A percentile compares a stretch with the other conserved stretches of the same genome.
These are phyloP conservation scores for Mercurialis annua DNA, from an alignment of 345 rosid species.

Conservation along the genomic window DNA sequence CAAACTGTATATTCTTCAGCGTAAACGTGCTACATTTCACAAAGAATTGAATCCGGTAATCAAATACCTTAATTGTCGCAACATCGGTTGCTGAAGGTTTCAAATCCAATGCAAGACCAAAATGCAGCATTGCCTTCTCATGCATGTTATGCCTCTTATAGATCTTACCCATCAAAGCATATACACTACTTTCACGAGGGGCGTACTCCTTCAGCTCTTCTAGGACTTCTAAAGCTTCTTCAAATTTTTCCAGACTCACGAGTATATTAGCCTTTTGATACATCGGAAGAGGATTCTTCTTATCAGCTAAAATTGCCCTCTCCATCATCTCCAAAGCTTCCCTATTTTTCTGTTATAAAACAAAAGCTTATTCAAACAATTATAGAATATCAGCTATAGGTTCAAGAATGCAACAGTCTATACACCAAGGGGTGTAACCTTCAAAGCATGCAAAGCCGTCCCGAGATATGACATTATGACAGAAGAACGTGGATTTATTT, in stretches of 20 bases:
- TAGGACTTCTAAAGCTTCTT: constrained; percentile 85
- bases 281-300: constrained; percentile 95
- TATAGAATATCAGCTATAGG: not conserved
- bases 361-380: constrained; percentile 11
- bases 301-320: constrained; percentile 80
- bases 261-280: constrained; percentile 93
- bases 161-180: constrained; percentile 92
- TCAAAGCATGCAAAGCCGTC: constrained; percentile 76
- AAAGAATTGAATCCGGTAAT: not conserved
- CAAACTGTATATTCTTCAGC: not conserved
- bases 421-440: constrained; percentile 39
- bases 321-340: constrained; percentile 94
- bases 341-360: constrained; percentile 64
- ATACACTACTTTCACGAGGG: constrained; percentile 89
- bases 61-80: constrained; percentile 77
- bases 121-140: constrained; percentile 89
- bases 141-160: constrained; percentile 72
- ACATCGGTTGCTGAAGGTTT: constrained; percentile 94
- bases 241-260: constrained; percentile 64
- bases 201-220: constrained; percentile 93
- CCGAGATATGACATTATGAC: constrained; percentile 97
- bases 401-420: constrained; percentile 10
- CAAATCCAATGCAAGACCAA: constrained; percentile 92
- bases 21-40: not conserved
- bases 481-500: constrained; percentile 81